A percentile compares a stretch with the other conserved stretches of the same genome.
Conservation (phyloP, 1,284 basidiomycete species). For the Ceratobasidium sp. region DNA sequence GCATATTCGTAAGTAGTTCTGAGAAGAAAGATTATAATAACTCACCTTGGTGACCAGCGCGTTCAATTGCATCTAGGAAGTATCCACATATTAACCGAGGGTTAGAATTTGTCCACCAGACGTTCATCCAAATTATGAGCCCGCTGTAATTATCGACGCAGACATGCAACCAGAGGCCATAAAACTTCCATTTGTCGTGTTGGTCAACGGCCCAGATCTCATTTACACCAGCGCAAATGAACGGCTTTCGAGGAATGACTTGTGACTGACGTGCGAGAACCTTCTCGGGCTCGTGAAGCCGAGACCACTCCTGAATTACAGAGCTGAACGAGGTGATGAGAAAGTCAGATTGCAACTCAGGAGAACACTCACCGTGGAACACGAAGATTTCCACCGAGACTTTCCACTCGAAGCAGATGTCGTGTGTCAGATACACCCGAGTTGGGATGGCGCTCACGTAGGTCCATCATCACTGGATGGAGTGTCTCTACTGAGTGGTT, state of each 20-base stretch:
- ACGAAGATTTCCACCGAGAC: background rate
- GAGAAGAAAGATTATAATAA: background rate
- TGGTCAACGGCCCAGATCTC: slow-evolving; percentile 52
- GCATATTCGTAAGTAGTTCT: background rate
- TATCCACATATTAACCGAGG: slow-evolving; percentile 49
- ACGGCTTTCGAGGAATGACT: background rate
- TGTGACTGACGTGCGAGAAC: background rate
- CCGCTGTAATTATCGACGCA: slow-evolving; percentile 50
- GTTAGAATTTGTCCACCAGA: slow-evolving; percentile 56
- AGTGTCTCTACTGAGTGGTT: background rate
- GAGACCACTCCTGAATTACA: background rate
- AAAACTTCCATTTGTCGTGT: slow-evolving; percentile 54
- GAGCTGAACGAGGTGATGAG: background rate
- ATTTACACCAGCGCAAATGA: slow-evolving; percentile 50
- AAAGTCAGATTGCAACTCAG: background rate
- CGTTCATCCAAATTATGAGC: slow-evolving; percentile 48
- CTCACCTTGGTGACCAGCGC: slow-evolving; percentile 43
- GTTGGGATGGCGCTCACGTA: background rate
- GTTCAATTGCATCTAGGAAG: slow-evolving; percentile 46
- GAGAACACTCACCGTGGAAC: background rate
- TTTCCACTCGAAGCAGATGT: background rate
- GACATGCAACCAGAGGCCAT: slow-evolving; percentile 51
- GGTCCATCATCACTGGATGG: background rate
- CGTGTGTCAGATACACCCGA: background rate
- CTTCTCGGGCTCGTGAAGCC: background rate